These are phyloP conservation scores for Salvia miltiorrhiza DNA, from an alignment of 257 asterid genomes.

Conservation along the genomic window DNA sequence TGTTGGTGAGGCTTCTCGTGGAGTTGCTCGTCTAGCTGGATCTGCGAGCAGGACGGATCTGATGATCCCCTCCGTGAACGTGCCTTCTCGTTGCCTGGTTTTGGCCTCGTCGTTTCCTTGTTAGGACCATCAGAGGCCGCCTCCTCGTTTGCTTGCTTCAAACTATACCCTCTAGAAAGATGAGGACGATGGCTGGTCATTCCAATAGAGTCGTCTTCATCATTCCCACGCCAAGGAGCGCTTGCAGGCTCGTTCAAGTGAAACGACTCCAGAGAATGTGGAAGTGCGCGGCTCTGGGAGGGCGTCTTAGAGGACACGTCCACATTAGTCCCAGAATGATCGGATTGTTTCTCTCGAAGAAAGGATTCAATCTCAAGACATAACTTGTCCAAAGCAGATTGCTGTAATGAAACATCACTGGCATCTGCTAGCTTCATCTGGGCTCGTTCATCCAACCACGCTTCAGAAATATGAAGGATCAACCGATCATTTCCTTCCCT, in stretches of 20 bases:
- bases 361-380: conserved; percentile 62
- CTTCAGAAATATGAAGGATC: conserved; percentile 85
- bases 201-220: conserved; percentile 42
- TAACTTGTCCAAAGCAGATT: conserved; percentile 60
- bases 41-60: conserved; percentile 9
- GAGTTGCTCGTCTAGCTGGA: conserved; percentile 28
- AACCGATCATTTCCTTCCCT: conserved; percentile 41
- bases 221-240: conserved; percentile 52
- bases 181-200: conserved; percentile 23
- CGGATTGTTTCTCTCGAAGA: conserved; percentile 47
- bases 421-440: conserved; percentile 58
- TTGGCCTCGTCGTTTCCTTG: conserved; percentile 14
- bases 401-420: conserved; percentile 38
- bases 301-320: conserved; percentile 19
- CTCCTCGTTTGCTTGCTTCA: conserved; percentile 25
- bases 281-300: conserved; percentile 15
- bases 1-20: background rate
- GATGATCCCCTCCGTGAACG: conserved; percentile 26
- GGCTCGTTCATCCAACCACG: conserved; percentile 84
- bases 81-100: conserved; percentile 22
- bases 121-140: conserved; percentile 10
- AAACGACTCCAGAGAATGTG: conserved; percentile 46
- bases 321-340: conserved; percentile 19
- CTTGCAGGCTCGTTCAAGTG: conserved; percentile 54
- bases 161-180: conserved; percentile 24